Evolutionary conservation across 148 eudicot species (phyloP), one percentile per base, ranked within the genome.

Genomic region (Amaranthus palmeri): DNA sequence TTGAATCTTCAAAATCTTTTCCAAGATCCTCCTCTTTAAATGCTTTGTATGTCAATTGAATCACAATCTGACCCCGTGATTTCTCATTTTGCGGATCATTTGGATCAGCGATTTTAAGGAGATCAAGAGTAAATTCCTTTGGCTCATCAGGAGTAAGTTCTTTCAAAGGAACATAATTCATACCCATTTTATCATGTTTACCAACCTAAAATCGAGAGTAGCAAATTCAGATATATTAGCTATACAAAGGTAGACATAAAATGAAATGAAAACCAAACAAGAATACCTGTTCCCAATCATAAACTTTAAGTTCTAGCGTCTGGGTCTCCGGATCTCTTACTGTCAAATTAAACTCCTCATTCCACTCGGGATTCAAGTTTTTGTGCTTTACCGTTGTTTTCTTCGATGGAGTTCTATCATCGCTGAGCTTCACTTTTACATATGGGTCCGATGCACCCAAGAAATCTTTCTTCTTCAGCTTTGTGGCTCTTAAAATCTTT

Each of bases 351-450:
- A 86, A 90, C 15, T 90, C 96, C 77, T 92, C 93, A 67, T 92
- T 90, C 98, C 98, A 92, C 72, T 92, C 96, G 43, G 98, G 98
- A 65, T 92, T 92, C 75, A 92, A 82, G 78, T 85, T 92, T 83
- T 85, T 90, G 77, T 85, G 92, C 83, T 88, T 92, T 76, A 92
- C 96, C 0, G 83, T 65, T 25, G 98, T 92, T 73, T 92, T 92
- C 87, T 90, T 90, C 14, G 97, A 90, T 49, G 93, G 96, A 67
- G 86, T 85, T 85, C 81, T 87, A 58, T 84, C 83, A 14, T 92
- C 98, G 9, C 93, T 88, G 68, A 92, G 87, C 80, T 90, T 92
- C 46, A 92, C 47, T 78, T 90, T 92, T 76, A 88, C 96, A 76
- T 82, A 92, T 51, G 98, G 96, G 65, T 92, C 96, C 2, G 98